Evolutionary conservation across 1,139 yeast species (phyloP).

Genomic region (Candida sanyaensis): DNA sequence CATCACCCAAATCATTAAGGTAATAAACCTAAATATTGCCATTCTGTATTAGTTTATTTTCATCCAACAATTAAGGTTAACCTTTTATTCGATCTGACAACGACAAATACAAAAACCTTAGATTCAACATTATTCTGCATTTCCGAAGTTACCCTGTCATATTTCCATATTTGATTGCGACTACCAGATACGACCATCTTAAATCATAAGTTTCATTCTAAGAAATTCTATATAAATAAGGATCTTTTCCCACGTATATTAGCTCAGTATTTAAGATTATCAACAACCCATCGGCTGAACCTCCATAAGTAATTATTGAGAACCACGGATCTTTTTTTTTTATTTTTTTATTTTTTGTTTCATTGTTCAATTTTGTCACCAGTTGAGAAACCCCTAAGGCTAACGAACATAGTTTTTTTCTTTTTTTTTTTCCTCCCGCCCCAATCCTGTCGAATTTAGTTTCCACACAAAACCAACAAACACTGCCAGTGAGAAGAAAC

Average conservation of each 20-base stretch:
- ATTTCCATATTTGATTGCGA: background rate
- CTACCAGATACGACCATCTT: too few relatives aligned
- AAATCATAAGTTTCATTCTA: background rate
- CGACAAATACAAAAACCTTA: background rate
- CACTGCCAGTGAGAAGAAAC: background rate
- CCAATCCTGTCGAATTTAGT: background rate
- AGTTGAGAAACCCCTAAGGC: background rate
- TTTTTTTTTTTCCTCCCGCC: background rate
- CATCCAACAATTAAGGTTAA: background rate
- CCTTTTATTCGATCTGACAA: background rate
- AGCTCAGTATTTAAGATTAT: too few relatives aligned
- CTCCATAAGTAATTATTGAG: too few relatives aligned
- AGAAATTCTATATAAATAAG: background rate
- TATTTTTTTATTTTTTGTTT: too few relatives aligned
- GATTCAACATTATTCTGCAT: background rate
- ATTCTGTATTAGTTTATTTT: background rate
- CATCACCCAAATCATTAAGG: too few relatives aligned
- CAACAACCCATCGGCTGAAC: too few relatives aligned
- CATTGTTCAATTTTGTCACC: too few relatives aligned
- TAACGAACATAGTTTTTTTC: background rate
- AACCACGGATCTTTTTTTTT: background rate
- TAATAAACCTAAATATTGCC: background rate
- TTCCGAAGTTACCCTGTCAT: background rate
- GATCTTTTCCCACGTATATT: too few relatives aligned
- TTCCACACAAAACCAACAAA: constrained; percentile 1